Base-by-base conservation (phyloP, 2,329 filamentous ascomycete species). In the Microcyclospora tardicrescens region DNA sequence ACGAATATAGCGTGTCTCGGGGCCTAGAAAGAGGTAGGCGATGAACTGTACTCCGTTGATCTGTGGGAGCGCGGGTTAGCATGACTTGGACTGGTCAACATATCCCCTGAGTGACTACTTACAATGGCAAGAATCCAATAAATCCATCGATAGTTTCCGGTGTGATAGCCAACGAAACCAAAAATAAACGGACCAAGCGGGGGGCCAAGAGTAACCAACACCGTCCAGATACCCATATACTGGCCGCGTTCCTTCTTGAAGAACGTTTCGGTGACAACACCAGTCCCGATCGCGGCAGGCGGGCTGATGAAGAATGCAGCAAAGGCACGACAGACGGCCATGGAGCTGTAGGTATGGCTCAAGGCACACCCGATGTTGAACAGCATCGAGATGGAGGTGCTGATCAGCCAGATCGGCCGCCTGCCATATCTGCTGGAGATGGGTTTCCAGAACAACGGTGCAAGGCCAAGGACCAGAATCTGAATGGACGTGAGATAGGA, bases 191-290 rank as follows among this genome's bases (percentile, higher is more conserved):
- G 62, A 1, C 59, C 61, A 10, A 57, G 47, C 1, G 67, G 66
- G 16, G 67, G 62, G 28, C 68, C 69, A 10, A 72, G 41, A 0
- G 69, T 72, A 11, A 72, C 54, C 53, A 72, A 59, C 19, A 63
- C 46, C 1, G 71, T 74, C 72, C 72, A 73, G n/a, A 74, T 58
- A 19, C 72, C 72, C 66, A 75, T 73, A 36, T 68, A 72, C 35
- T 61, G 62, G 5, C 63, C 72, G 15, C 72, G 58, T 34, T 75
- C 67, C 24, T 65, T 65, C 49, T 68, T 69, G 56, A 75, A 76
- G 42, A 72, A 75, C 1, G 67, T 72, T 48, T 76, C 72, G 12
- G 68, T 66, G 2, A 76, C 72, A 8, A 76, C 69, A 1, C 63
- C 72, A 49, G 69, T 73, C 16, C 72, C 72, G 36, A 75, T 71